These are phyloP conservation scores for Carallia brachiata DNA, from an alignment of 345 rosid species.

Conservation along the genomic window DNA sequence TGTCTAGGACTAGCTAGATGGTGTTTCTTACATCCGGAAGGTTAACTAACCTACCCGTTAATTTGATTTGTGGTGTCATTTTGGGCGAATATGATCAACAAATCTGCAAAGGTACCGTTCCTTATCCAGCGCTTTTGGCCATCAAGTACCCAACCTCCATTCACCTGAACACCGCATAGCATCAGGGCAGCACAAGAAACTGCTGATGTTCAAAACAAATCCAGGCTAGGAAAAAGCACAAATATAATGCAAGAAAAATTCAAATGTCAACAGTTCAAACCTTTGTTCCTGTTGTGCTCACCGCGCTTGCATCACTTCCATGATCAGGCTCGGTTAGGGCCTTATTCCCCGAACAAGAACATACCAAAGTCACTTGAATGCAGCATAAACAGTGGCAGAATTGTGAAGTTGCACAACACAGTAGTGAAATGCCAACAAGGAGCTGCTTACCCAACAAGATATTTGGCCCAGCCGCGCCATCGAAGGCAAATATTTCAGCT, in stretches of 20 bases:
- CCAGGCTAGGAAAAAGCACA: neutral
- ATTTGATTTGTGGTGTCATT: constrained; percentile 75
- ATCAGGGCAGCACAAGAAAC: neutral
- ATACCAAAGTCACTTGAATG: constrained; percentile 18
- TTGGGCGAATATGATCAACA: constrained; percentile 77
- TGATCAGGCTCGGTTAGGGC: constrained; percentile 93
- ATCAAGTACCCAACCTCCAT: constrained; percentile 85
- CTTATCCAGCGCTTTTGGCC: constrained; percentile 99
- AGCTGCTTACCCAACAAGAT: constrained; percentile 79
- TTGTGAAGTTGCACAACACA: neutral
- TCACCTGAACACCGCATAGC: constrained; percentile 39
- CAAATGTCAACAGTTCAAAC: constrained; percentile 30
- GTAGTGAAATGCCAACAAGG: neutral
- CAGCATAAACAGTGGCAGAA: constrained; percentile 11
- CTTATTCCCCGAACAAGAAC: constrained; percentile 33
- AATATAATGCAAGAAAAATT: neutral
- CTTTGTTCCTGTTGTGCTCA: constrained; percentile 80
- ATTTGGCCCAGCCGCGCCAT: constrained; percentile 69
- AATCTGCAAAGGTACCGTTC: constrained; percentile 91
- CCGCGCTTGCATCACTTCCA: constrained; percentile 94
- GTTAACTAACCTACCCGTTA: constrained; percentile 57
- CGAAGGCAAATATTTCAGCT: constrained; percentile 76
- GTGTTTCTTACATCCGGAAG: neutral
- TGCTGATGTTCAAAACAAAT: constrained; percentile 1
- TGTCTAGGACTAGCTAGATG: too few relatives aligned